Evolutionary conservation across 257 asterid species (phyloP).

Genomic region (Lantana camara): DNA sequence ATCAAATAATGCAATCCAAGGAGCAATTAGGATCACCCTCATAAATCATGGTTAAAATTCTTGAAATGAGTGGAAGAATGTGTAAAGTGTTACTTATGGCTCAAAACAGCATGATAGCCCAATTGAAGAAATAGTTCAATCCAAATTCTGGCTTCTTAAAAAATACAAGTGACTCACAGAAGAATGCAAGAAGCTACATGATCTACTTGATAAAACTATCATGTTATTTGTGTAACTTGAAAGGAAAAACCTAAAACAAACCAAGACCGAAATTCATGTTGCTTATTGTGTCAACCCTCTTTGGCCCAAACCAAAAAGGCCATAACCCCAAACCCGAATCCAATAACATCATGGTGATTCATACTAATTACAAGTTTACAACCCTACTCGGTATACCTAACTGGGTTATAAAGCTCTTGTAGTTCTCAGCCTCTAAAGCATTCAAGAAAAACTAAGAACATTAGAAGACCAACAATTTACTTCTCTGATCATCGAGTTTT

Average conservation of each 20-base stretch:
- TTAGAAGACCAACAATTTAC: neutral
- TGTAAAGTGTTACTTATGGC: neutral
- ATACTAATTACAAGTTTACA: too few species aligned
- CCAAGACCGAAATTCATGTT: neutral
- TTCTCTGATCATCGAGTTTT: neutral
- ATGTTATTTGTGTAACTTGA: too few species aligned
- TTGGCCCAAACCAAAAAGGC: too few species aligned
- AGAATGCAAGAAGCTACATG: neutral
- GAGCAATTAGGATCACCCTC: neutral
- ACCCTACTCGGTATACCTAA: too few species aligned
- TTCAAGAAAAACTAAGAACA: slow-evolving; percentile 3
- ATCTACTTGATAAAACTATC: too few species aligned
- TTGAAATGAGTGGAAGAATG: neutral
- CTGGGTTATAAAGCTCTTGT: neutral
- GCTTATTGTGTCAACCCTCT: too few species aligned
- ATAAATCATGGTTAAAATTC: neutral
- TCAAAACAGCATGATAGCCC: neutral
- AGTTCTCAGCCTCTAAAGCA: neutral
- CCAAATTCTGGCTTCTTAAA: neutral
- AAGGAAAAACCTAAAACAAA: neutral
- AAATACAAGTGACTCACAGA: neutral
- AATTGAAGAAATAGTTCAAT: neutral
- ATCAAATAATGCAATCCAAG: neutral
- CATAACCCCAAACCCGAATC: neutral
- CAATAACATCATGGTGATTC: neutral